phyloP scores from a whole-genome alignment of 2,329 filamentous ascomycete genomes.

The Neurospora sp. region DNA sequence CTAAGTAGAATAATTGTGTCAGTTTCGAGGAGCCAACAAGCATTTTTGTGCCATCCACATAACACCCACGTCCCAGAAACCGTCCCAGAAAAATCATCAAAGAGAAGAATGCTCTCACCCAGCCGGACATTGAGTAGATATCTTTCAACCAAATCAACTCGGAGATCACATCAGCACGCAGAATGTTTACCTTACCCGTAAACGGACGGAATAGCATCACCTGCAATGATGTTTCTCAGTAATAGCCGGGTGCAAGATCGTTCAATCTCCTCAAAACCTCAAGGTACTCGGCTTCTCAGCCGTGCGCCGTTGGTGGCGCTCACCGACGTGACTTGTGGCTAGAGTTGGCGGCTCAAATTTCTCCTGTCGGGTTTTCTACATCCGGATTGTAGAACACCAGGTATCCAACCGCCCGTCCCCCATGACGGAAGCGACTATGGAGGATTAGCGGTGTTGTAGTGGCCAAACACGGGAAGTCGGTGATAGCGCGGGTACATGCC shows the following conservation, averaged over 20 bases:
- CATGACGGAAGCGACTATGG: neutral
- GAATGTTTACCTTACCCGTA: too few species aligned
- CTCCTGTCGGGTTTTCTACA: neutral
- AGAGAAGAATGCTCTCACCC: neutral
- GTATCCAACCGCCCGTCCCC: neutral
- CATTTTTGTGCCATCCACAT: rapidly evolving
- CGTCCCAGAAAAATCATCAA: neutral
- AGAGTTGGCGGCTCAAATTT: neutral
- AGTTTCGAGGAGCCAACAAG: neutral
- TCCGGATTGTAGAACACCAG: rapidly evolving
- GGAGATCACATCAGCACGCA: too few species aligned
- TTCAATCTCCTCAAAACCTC: too few species aligned
- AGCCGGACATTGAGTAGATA: neutral
- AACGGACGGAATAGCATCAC: too few species aligned
- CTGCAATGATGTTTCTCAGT: too few species aligned
- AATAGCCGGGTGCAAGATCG: too few species aligned
- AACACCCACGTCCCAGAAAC: neutral
- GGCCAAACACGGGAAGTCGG: neutral
- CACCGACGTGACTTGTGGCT: neutral
- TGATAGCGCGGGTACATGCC: neutral
- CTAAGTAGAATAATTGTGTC: neutral
- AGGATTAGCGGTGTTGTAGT: neutral
- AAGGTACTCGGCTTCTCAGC: neutral
- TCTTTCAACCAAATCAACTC: neutral
- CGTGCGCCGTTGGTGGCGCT: neutral